phyloP scores from a whole-genome alignment of 345 rosid genomes.

The Lenwebbia sp. region DNA sequence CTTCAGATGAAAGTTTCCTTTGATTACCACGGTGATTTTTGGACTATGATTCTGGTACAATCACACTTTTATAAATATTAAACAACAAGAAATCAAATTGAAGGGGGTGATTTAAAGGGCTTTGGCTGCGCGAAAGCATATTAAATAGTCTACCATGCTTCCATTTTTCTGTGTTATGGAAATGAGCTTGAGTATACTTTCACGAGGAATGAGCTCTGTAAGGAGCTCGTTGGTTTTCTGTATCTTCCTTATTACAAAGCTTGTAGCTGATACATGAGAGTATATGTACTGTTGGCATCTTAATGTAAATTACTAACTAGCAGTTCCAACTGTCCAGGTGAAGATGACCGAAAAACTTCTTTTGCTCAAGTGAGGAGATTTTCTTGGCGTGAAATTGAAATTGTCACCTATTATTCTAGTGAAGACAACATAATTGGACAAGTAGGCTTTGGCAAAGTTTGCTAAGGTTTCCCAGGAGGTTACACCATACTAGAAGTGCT shows the following conservation, averaged over 20 bases:
- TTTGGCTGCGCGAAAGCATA: neutral
- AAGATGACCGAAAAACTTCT: conserved; percentile 55
- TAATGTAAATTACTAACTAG: neutral
- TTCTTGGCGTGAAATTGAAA: conserved; percentile 65
- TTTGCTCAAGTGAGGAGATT: conserved; percentile 67
- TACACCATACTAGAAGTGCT: no score
- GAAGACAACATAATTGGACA: conserved; percentile 73
- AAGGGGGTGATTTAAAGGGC: neutral
- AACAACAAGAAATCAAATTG: neutral
- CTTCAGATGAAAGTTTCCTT: neutral
- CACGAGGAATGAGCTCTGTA: neutral
- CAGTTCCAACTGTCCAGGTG: conserved; percentile 31
- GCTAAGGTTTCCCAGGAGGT: conserved; percentile 1
- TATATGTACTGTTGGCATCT: neutral
- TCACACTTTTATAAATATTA: neutral
- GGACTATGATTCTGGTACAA: neutral
- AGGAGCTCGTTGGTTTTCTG: neutral
- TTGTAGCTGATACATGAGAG: neutral
- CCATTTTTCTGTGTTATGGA: neutral
- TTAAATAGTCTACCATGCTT: neutral
- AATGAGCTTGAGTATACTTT: neutral
- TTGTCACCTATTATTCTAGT: conserved; percentile 75
- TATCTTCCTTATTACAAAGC: neutral
- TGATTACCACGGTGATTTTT: neutral
- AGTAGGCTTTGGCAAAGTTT: conserved; percentile 93